These are phyloP conservation scores for Aspergillus asperescens DNA, from an alignment of 495 filamentous ascomycete species.

Conservation along the genomic window DNA sequence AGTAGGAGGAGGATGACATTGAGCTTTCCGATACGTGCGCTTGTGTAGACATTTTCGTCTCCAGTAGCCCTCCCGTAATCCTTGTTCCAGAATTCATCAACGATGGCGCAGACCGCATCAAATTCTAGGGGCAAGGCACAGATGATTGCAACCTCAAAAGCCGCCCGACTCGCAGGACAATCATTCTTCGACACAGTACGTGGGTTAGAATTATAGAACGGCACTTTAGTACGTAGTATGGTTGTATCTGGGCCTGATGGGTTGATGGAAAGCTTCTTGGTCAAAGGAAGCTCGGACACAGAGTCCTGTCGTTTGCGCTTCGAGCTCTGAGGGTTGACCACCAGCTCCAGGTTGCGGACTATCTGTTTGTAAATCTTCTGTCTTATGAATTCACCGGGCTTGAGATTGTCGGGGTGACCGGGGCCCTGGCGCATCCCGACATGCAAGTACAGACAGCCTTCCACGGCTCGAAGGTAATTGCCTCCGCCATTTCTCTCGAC, in stretches of 20 bases:
- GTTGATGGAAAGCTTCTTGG: background rate
- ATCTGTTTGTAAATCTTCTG: background rate
- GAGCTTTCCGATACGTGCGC: slow-evolving; percentile 20
- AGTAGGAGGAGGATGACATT: slow-evolving; percentile 27
- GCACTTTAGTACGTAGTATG: too few species aligned
- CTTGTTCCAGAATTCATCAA: slow-evolving; percentile 23
- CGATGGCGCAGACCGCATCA: slow-evolving; percentile 21
- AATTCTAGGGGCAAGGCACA: slow-evolving; percentile 31
- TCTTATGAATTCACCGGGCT: background rate
- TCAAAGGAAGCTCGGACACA: background rate
- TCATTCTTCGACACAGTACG: background rate
- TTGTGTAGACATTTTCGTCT: slow-evolving; percentile 21
- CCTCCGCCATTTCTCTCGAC: background rate
- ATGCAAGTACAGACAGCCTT: slow-evolving; percentile 3
- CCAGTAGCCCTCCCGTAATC: slow-evolving; percentile 19
- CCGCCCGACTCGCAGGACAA: background rate
- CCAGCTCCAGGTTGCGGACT: background rate
- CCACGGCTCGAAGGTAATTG: slow-evolving; percentile 1
- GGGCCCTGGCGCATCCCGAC: background rate
- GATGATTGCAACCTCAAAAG: slow-evolving; percentile 33
- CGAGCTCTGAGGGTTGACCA: background rate
- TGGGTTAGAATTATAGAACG: too few species aligned
- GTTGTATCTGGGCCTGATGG: background rate
- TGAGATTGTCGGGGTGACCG: background rate
- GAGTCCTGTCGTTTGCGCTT: slow-evolving; percentile 5